Percentiles rank a stretch among this genome's conserved stretches.
Evolutionary conservation across 2,329 filamentous ascomycete species (phyloP).

Genomic region (Ceratocystis albifundus): DNA sequence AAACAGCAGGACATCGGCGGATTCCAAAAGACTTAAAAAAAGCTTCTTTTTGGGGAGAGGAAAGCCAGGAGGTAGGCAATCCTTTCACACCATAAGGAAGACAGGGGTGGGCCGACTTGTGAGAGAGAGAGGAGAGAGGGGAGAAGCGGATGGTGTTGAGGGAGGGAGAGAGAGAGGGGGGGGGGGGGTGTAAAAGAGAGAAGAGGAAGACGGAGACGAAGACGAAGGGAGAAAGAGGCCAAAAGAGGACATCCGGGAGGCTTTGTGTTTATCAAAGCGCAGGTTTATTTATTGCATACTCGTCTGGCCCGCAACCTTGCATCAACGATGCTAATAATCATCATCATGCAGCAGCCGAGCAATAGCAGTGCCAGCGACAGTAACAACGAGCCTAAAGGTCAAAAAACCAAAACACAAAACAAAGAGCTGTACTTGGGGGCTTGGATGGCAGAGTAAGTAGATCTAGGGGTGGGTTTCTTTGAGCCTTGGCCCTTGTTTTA

Average conservation of each 20-base stretch:
- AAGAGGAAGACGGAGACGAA: not conserved
- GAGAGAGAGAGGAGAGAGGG: not conserved
- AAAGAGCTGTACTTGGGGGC: not conserved
- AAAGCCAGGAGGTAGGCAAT: not conserved
- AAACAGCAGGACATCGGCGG: slow-evolving; percentile 4
- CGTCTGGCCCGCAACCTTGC: not conserved
- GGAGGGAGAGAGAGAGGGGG: too few relatives aligned
- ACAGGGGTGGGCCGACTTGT: not conserved
- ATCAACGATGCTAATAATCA: not conserved
- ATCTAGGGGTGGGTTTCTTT: not conserved
- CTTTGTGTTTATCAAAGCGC: not conserved
- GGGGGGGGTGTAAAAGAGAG: not conserved
- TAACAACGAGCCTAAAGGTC: not conserved
- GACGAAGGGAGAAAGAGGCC: not conserved
- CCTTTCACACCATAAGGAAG: not conserved
- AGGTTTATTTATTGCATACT: not conserved
- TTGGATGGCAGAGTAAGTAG: not conserved
- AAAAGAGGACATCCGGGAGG: not conserved
- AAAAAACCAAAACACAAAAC: not conserved
- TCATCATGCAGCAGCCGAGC: not conserved
- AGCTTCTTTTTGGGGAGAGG: not conserved
- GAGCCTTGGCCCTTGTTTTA: not conserved
- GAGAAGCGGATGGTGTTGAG: not conserved
- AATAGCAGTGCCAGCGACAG: not conserved
- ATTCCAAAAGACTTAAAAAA: not conserved